Base-by-base conservation (phyloP, 345 rosid species). In the Gossypium bickii region DNA sequence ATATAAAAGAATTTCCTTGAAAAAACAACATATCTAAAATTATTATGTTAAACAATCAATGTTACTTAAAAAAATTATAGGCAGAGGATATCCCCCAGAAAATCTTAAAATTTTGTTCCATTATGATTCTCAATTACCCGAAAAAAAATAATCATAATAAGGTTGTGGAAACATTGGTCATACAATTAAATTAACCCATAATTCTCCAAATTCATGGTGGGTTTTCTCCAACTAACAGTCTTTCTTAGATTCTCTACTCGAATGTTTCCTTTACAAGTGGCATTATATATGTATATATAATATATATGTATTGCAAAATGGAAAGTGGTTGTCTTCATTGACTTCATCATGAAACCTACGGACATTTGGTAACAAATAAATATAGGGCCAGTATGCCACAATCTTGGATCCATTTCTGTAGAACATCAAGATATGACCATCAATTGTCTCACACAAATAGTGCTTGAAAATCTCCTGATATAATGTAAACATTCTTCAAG, bases 391-490 rank as follows among this genome's bases (percentile, higher is more conserved):
- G 67, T 62, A 49, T 47, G 78, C 64, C 64, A 29, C 64, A 52
- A 48, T 44, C 55, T 24, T 61, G 60, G 20, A 13, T 18, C 57
- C 44, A 9, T 51, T 80, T 24, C 24, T 8, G 17, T 24, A 10
- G 8, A 72, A 34, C 83, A 80, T 72, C 84, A 65, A 63, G 73
- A 48, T 52, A 49, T 27, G 18, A 61, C 65, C 38, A 61, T 27
- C 43, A 60, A 60, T 5, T 60, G 65, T 60, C 17, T 61, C 66
- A 13, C 9, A 61, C 44, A 43, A 29, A 61, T 29, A 74, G 52
- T 74, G 72, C 82, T 73, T 61, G 52, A 62, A 74, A 58, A 62
- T 62, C 20, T 22, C 9, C 12, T 59, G 27, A 62, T 74, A 24
- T 67, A 25, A 67, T 55, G 44, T 25, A 53, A 66, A 58, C 70